Evolutionary conservation across 2,329 filamentous ascomycete species (phyloP), one percentile per base, ranked within the genome.

Genomic region (Alternaria solani): DNA sequence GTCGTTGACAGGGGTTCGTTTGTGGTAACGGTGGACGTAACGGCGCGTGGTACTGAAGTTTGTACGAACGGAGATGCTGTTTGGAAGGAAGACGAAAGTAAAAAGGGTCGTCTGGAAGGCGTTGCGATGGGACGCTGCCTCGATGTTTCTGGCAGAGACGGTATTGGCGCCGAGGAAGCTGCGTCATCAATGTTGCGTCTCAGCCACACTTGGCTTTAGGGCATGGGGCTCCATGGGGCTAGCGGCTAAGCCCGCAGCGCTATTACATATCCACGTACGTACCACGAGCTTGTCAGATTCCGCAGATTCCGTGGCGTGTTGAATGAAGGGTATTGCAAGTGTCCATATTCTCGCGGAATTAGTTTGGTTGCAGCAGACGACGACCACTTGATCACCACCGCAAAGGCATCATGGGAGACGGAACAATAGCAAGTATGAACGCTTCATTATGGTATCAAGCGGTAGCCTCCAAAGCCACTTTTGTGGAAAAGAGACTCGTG

Each of bases 401-500:
- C 32, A 32, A 25, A 5, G 20, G 38, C 1, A 46, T 5, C 32
- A 38, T 18, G 7, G 7, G 34, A n/a, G 30, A 12, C 12, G 9
- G 16, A 16, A 34, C 41, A 6, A 11, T n/a, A 16, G 34, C 25
- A 26, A 62, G 52, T 52, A 56, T 46, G 28, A 56, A 56, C 51
- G 32, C 55, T 61, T 64, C 32, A 65, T 64, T 64, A 51, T 55
- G 39, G 43, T 63, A 62, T 62, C 58, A 46, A 46, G 36, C 41
- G 42, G 43, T 48, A 58, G 57, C 57, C 61, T 59, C 48, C 38
- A 64, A 46, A 61, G 58, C 57, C 61, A 62, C 34, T 51, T 61
- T 65, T 60, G 63, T 63, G 61, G 58, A 59, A 70, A 73, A 59
- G 63, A 72, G 62, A 72, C 65, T 69, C 66, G 67, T 70, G 41